These are phyloP conservation scores for Babesia divergens DNA, from an alignment of 169 alveolate species.

Conservation along the genomic window DNA sequence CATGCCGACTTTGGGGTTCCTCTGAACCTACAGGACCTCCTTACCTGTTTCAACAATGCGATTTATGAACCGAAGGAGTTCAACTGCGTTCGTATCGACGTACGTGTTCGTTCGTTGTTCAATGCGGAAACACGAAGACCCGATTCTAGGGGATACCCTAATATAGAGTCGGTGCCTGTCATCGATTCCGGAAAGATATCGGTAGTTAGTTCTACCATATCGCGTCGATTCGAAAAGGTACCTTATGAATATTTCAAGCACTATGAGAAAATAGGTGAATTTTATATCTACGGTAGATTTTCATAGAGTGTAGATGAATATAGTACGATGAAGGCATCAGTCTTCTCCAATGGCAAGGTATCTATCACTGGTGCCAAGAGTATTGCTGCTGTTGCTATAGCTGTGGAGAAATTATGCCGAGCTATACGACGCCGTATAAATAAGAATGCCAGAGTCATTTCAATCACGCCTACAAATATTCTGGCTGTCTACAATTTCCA, in stretches of 20 bases:
- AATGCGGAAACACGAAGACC: neutral
- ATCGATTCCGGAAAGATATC: neutral
- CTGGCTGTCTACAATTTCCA: conserved; percentile 70
- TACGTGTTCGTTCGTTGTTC: conserved; percentile 18
- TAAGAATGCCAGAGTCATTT: conserved; percentile 55
- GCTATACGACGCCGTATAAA: conserved; percentile 64
- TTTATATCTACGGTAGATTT: no score
- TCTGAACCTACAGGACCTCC: conserved; percentile 51
- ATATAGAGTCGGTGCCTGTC: conserved; percentile 18
- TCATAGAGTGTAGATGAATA: conserved; percentile 9
- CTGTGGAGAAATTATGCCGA: conserved; percentile 70
- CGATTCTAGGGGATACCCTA: conserved; percentile 30
- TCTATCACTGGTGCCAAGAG: conserved; percentile 73
- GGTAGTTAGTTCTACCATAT: neutral
- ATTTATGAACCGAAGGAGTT: conserved; percentile 72
- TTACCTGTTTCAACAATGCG: conserved; percentile 57
- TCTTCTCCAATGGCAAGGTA: conserved; percentile 75
- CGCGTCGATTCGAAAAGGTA: neutral
- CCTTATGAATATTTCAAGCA: neutral
- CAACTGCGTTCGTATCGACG: conserved; percentile 74
- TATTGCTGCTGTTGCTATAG: conserved; percentile 65
- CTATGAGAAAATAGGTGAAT: neutral
- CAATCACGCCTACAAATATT: conserved; percentile 63
- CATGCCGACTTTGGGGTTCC: conserved; percentile 66
- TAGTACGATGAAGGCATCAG: conserved; percentile 65